Conservation (phyloP, 2,329 filamentous ascomycete species). For the Diaporthe velutina region DNA sequence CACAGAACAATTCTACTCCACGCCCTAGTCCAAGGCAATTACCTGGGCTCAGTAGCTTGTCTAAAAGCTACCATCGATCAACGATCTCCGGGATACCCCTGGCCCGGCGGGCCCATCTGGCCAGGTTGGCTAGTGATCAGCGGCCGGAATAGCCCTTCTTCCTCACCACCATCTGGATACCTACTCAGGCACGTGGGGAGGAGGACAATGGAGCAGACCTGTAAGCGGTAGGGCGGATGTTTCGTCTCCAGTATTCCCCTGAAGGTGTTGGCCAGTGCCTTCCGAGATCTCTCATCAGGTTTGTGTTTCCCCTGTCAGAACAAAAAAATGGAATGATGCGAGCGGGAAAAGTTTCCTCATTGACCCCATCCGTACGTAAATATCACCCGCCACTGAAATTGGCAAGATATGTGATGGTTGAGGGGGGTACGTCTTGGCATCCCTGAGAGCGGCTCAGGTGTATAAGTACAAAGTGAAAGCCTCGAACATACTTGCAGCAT, state of each 20-base stretch:
- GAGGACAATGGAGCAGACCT: neutral
- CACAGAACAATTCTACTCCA: neutral
- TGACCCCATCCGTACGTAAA: neutral
- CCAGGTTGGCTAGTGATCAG: neutral
- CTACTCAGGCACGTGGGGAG: neutral
- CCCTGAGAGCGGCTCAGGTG: neutral
- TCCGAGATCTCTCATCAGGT: neutral
- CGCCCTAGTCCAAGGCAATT: slow-evolving; percentile 1
- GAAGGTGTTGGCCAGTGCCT: slow-evolving; percentile 8
- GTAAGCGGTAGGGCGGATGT: neutral
- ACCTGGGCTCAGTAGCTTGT: neutral
- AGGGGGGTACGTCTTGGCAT: neutral
- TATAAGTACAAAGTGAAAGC: slow-evolving; percentile 11
- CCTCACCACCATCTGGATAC: neutral
- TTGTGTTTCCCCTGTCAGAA: slow-evolving; percentile 2
- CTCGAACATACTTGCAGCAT: neutral
- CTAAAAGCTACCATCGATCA: neutral
- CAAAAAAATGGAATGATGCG: neutral
- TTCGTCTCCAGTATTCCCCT: neutral
- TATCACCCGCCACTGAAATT: neutral
- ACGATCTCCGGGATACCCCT: slow-evolving; percentile 8
- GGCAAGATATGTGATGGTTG: slow-evolving; percentile 4
- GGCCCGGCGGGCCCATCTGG: neutral
- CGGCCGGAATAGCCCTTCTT: neutral
- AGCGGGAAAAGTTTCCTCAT: neutral